Conservation (phyloP, 139 green algal genomes). For the Closterium sp. region DNA sequence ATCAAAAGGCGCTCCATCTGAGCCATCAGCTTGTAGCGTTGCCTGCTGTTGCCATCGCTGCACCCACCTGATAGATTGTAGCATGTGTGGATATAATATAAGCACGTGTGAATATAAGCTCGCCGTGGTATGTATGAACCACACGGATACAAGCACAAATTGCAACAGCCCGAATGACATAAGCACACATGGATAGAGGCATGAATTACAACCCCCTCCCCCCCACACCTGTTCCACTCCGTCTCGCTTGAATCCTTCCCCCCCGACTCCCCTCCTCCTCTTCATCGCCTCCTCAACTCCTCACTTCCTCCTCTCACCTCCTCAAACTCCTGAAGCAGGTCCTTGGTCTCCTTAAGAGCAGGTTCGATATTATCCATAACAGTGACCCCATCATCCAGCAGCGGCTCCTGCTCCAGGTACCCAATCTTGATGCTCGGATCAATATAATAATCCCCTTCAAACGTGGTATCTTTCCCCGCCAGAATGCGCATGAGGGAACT, state of each 20-base stretch:
- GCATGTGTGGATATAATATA: too few relatives aligned
- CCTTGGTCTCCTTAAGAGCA: background rate
- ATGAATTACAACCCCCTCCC: too few relatives aligned
- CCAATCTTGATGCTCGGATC: slow-evolving; percentile 67
- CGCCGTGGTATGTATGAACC: too few relatives aligned
- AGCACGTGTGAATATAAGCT: too few relatives aligned
- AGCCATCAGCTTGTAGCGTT: slow-evolving; percentile 64
- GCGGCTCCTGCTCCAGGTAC: slow-evolving; percentile 73
- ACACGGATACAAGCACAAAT: too few relatives aligned
- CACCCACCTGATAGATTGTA: slow-evolving; percentile 60
- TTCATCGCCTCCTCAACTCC: too few relatives aligned
- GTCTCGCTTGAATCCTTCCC: too few relatives aligned
- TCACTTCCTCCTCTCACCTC: too few relatives aligned
- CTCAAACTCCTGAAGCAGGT: slow-evolving; percentile 2
- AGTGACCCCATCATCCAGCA: slow-evolving; percentile 70
- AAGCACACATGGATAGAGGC: too few relatives aligned
- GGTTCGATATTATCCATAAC: slow-evolving; percentile 70
- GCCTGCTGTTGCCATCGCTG: slow-evolving; percentile 65
- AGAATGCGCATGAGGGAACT: slow-evolving; percentile 76
- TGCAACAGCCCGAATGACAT: too few relatives aligned
- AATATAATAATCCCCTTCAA: slow-evolving; percentile 60
- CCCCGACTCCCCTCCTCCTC: too few relatives aligned
- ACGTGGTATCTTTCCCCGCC: slow-evolving; percentile 59
- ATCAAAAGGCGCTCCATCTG: slow-evolving; percentile 79
- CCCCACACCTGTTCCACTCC: too few relatives aligned